Conservation (phyloP, 345 rosid genomes). For the Salix dunnii region DNA sequence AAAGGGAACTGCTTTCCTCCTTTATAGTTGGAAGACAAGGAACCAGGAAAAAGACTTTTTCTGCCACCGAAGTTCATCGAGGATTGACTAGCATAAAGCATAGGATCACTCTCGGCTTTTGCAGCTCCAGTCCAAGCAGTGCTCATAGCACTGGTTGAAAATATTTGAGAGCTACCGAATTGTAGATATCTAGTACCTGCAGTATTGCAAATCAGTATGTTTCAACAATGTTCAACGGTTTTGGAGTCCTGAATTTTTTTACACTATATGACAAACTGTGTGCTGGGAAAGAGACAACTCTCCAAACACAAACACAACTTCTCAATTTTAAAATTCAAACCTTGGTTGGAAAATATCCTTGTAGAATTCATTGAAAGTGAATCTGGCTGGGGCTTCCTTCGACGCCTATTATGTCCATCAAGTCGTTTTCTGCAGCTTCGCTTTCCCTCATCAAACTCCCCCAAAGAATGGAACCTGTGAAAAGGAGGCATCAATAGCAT, state of each 20-base stretch:
- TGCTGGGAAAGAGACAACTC: background rate
- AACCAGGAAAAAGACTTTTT: conserved; percentile 27
- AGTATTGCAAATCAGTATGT: background rate
- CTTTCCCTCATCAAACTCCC: conserved; percentile 72
- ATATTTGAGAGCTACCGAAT: conserved; percentile 39
- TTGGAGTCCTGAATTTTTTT: background rate
- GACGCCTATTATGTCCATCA: conserved; percentile 70
- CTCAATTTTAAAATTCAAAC: conserved; percentile 24
- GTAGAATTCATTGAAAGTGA: conserved; percentile 36
- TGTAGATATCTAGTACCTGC: conserved; percentile 49
- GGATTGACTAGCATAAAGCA: conserved; percentile 22
- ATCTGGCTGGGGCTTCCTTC: conserved; percentile 68
- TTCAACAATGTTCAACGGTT: background rate
- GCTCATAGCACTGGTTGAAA: conserved; percentile 25
- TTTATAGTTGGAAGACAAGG: conserved; percentile 30
- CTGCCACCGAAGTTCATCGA: conserved; percentile 35
- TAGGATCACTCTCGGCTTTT: conserved; percentile 33
- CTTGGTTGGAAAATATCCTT: conserved; percentile 45
- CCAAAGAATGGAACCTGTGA: conserved; percentile 64
- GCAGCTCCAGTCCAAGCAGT: conserved; percentile 44
- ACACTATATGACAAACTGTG: background rate
- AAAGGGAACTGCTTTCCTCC: conserved; percentile 44
- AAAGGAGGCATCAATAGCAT: background rate
- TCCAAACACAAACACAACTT: background rate
- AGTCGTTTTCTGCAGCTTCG: conserved; percentile 82